phyloP scores from a whole-genome alignment of 495 filamentous ascomycete genomes.

The Penicillium simplicissimum region DNA sequence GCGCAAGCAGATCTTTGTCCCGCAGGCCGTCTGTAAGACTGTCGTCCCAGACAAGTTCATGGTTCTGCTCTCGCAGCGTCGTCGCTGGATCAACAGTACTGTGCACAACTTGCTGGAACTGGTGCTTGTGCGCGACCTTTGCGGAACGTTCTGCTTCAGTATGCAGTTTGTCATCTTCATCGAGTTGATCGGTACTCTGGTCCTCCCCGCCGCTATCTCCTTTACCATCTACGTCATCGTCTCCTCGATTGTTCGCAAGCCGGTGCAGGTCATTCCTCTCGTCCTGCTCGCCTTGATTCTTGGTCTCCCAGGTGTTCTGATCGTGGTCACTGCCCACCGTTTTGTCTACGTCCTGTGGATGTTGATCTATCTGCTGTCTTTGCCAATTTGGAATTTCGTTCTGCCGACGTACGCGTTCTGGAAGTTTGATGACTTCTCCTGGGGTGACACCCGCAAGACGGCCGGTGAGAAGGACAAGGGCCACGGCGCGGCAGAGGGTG shows the following conservation, averaged over 20 bases:
- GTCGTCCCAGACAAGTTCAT: conserved; percentile 91
- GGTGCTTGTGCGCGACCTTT: conserved; percentile 91
- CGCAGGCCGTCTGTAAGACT: conserved; percentile 98
- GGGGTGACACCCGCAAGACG: conserved; percentile 97
- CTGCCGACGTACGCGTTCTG: conserved; percentile 95
- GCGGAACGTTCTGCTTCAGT: conserved; percentile 99
- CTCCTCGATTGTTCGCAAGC: conserved; percentile 77
- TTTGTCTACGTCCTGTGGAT: conserved; percentile 96
- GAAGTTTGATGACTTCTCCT: conserved; percentile 99
- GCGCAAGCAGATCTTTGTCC: conserved; percentile 97
- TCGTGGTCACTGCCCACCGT: conserved; percentile 93
- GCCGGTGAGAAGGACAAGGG: conserved; percentile 86
- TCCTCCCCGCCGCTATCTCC: conserved; percentile 91
- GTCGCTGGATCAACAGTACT: conserved; percentile 99
- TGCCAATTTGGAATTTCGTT: conserved; percentile 97
- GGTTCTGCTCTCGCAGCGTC: conserved; percentile 89
- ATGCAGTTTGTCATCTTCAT: conserved; percentile 99
- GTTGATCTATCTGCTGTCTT: conserved; percentile 88
- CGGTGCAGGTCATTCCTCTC: conserved; percentile 90
- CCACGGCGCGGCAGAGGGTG: conserved; percentile 85
- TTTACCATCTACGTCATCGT: conserved; percentile 97
- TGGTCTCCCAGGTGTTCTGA: conserved; percentile 88
- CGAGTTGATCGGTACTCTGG: conserved; percentile 90
- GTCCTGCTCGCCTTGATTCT: conserved; percentile 89
- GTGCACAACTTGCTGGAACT: conserved; percentile 99